Evolutionary conservation across 2,329 filamentous ascomycete species (phyloP), one percentile per base, ranked within the genome.

Genomic region (Trichoderma endophyticum): DNA sequence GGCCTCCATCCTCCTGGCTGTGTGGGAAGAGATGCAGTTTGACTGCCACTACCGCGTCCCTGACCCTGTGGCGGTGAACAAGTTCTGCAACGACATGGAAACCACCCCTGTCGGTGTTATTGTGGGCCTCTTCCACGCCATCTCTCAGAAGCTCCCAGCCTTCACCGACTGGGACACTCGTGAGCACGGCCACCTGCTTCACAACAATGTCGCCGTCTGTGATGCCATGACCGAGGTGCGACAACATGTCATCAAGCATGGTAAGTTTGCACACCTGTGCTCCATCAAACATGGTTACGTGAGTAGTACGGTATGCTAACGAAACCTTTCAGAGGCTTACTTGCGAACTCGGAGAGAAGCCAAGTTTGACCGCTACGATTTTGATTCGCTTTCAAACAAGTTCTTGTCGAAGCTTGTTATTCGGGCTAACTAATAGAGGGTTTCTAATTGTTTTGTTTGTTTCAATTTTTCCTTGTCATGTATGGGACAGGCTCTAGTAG

Each of bases 21-120:
- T 98, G 24, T 98, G 95, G 95, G 95, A 98, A 82, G 92, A 97
- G 87, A 98, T 98, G 90, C 95, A 98, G 82, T 98, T 98, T 79
- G 95, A 98, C 84, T 97, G 93, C 87, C 93, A 97, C 84, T 98
- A 97, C 87, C 92, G 95, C 67, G 91, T 97, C 4, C 94, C 93
- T 5, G 95, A 98, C 80, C 88, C 92, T 69, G 87, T 88, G 64
- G 92, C 92, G 6, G 95, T 97, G 74, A 90, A 95, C 79, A 97
- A 97, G 84, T 98, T 98, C 87, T 98, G 95, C 86, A 89, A 86
- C 72, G 95, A 98, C 80, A 98, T 98, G 95, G 95, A 98, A 85
- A 93, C 92, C 11, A 97, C 93, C 8, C 95, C 95, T 0, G 95
- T 98, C 56, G 95, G 95, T 77, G 95, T 98, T 77, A 97, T 98